Evolutionary conservation across 1,284 basidiomycete species (phyloP).

Genomic region (Takashimella koratensis): DNA sequence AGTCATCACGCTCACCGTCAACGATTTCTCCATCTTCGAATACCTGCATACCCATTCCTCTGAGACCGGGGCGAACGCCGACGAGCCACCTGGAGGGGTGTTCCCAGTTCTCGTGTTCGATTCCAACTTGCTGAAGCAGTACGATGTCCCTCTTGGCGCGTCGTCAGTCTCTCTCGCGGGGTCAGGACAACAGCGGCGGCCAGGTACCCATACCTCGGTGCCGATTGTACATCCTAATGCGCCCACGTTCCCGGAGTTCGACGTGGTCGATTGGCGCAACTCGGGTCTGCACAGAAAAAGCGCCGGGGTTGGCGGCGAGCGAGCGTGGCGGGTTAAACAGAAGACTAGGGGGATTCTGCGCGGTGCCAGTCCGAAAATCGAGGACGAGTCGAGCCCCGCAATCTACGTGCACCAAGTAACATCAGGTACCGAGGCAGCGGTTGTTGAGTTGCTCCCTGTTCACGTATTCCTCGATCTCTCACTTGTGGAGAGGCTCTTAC

Average conservation of each 20-base stretch:
- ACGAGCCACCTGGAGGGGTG: slow-evolving; percentile 35
- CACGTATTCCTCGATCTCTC: slow-evolving; percentile 73
- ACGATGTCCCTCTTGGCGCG: slow-evolving; percentile 27
- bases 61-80: slow-evolving; percentile 3
- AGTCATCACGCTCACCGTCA: slow-evolving; percentile 16
- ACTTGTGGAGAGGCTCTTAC: slow-evolving; percentile 49
- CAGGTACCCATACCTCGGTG: too few relatives aligned
- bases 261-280: slow-evolving; percentile 45
- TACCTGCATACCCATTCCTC: slow-evolving; percentile 17
- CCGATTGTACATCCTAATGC: too few relatives aligned
- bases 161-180: slow-evolving; percentile 12
- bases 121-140: slow-evolving; percentile 37
- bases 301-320: slow-evolving; percentile 27
- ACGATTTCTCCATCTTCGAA: slow-evolving; percentile 36
- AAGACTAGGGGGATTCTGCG: slow-evolving; percentile 35
- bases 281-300: slow-evolving; percentile 25
- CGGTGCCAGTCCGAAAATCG: slow-evolving; percentile 3
- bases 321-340: slow-evolving; percentile 36
- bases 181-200: slow-evolving; percentile 3
- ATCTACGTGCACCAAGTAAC: neutral
- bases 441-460: slow-evolving; percentile 55
- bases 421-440: slow-evolving; percentile 2
- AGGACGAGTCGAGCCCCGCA: neutral
- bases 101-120: slow-evolving; percentile 48
- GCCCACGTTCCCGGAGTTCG: slow-evolving; percentile 37